Percentiles rank a stretch among this genome's conserved stretches.
Conservation (phyloP, 495 filamentous ascomycete species). For the Lichenothelia convexa region DNA sequence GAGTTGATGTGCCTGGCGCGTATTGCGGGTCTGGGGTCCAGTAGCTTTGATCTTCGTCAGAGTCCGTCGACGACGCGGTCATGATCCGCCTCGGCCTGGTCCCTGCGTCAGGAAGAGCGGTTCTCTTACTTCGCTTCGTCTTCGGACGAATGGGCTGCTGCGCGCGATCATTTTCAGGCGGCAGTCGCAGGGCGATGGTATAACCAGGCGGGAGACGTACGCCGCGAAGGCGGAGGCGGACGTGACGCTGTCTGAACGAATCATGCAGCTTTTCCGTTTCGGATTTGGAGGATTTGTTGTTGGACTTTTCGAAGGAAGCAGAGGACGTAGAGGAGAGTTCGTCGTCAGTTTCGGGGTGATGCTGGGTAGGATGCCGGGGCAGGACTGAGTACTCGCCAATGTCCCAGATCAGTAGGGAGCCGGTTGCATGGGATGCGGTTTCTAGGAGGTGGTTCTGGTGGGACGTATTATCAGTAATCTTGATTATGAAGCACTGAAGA, state of each 20-base stretch:
- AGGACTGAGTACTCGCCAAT: slow-evolving; percentile 47
- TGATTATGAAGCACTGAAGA: neutral
- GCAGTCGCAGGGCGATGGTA: slow-evolving; percentile 38
- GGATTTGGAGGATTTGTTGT: slow-evolving; percentile 14
- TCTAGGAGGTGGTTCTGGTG: slow-evolving; percentile 48
- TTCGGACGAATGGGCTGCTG: slow-evolving; percentile 1
- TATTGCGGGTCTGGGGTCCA: too few relatives aligned
- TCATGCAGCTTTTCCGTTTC: slow-evolving; percentile 34
- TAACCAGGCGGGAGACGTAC: slow-evolving; percentile 37
- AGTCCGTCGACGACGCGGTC: too few relatives aligned
- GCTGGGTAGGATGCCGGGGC: slow-evolving; percentile 23
- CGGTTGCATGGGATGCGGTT: slow-evolving; percentile 37
- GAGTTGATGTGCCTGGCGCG: too few relatives aligned
- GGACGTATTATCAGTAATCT: slow-evolving; percentile 4
- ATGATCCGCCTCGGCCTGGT: too few relatives aligned
- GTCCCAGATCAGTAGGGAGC: slow-evolving; percentile 53
- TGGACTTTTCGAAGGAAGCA: neutral
- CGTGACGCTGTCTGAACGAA: slow-evolving; percentile 39
- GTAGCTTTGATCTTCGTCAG: too few relatives aligned
- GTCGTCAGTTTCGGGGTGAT: slow-evolving; percentile 27
- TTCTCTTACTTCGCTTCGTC: neutral
- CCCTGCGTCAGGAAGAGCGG: too few relatives aligned
- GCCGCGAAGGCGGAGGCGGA: slow-evolving; percentile 41
- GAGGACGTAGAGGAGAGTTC: slow-evolving; percentile 6
- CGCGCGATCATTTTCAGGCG: slow-evolving; percentile 25